These are phyloP conservation scores for Cladosporium austrohemisphaericum DNA, from an alignment of 2,329 filamentous ascomycete genomes.

Conservation along the genomic window DNA sequence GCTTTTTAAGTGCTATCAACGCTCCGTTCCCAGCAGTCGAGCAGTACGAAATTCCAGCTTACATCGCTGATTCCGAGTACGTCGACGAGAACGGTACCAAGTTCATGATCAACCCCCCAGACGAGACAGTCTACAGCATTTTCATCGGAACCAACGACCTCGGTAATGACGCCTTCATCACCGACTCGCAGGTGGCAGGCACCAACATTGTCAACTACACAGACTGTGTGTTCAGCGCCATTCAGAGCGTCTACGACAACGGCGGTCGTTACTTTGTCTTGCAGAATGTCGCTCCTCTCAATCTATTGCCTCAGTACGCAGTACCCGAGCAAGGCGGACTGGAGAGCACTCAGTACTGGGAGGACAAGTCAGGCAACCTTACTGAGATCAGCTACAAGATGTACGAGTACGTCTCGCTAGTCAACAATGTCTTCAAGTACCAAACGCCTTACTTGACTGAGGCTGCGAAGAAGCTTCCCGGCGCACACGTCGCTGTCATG, in stretches of 20 bases:
- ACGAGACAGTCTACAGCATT: constrained; percentile 67
- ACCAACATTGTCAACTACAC: constrained; percentile 63
- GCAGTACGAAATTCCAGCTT: constrained; percentile 47
- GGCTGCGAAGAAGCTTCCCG: constrained; percentile 45
- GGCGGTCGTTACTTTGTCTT: constrained; percentile 70
- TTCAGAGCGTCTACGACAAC: constrained; percentile 60
- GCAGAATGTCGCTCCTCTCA: constrained; percentile 64
- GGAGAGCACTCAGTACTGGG: constrained; percentile 45
- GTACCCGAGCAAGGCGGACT: constrained; percentile 45
- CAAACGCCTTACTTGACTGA: constrained; percentile 47
- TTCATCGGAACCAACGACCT: constrained; percentile 84
- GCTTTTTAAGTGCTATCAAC: constrained; percentile 50
- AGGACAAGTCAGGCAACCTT: constrained; percentile 45
- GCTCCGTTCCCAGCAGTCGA: constrained; percentile 53
- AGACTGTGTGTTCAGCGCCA: constrained; percentile 62
- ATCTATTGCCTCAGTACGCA: constrained; percentile 66
- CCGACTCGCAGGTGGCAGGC: constrained; percentile 57
- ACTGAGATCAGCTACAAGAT: constrained; percentile 52
- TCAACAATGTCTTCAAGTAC: constrained; percentile 52
- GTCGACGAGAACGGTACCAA: constrained; percentile 36
- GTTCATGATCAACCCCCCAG: constrained; percentile 43
- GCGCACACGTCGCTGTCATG: constrained; percentile 61
- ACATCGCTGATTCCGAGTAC: constrained; percentile 41
- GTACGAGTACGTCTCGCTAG: constrained; percentile 47
- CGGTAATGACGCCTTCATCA: constrained; percentile 62